Evolutionary conservation across 2,329 filamentous ascomycete species (phyloP), one percentile per base, ranked within the genome.

Genomic region (Venturia nashicola): DNA sequence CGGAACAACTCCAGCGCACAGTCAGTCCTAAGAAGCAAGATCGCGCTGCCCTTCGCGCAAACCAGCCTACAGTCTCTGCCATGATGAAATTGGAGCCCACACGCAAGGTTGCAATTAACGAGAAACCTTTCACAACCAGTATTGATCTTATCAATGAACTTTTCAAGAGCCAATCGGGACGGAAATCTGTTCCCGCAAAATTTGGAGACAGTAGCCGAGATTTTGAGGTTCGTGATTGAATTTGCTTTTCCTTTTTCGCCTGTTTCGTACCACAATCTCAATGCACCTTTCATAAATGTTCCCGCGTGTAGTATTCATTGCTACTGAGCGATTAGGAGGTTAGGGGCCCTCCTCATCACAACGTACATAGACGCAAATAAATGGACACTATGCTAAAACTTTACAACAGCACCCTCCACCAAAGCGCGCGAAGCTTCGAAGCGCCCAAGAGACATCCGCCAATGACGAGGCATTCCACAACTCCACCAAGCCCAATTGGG

Each of bases 81-180:
- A 65, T 46, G 16, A 9, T 62, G 14, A 64, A 69, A 42, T 64
- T 69, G 55, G 68, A 67, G 42, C 62, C 69, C 3, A 66, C 64
- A 36, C 57, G 63, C 7, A 67, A 67, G 42, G 64, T 66, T 14
- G 69, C 66, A 18, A 80, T 82, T 63, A 42, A 23, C 16, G 57
- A 57, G 11, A 64, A 36, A 67, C 87, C 88, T 0, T 93, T 96
- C 75, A 83, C 86, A 23, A 96, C 89, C 23, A 92, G 89, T 71
- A 96, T 97, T 76, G 94, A 97, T 78, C 79, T 97, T 73, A 97
- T 96, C 91, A 93, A 96, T 73, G 96, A 91, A 59, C 79, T 97
- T 64, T 97, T 95, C 76, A 60, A 57, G 39, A 57, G 61, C 61
- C 65, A 64, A 59, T 62, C 63, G 42, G 64, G 61, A 55, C 60